Evolutionary conservation across 2,329 filamentous ascomycete species (phyloP), one percentile per base, ranked within the genome.

Genomic region (Verticillium tricorpus): DNA sequence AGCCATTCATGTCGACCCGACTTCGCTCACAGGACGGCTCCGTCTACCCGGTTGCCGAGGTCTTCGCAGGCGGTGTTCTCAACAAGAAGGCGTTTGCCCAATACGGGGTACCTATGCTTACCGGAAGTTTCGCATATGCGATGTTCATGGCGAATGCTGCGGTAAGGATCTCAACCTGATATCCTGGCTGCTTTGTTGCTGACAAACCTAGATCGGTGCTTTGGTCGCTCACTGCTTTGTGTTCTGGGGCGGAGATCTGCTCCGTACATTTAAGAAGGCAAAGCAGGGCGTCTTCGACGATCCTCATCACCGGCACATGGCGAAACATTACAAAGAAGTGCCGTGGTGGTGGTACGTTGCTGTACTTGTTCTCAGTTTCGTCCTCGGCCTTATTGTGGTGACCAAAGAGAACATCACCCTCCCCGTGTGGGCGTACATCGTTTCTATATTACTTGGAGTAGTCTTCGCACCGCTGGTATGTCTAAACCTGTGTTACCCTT

Each of bases 61-160:
- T 80, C 1, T 82, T 82, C 60, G 63, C 65, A 2, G 72, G 71
- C 2, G 76, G 74, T 28, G 63, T 81, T 15, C 72, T 86, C 25
- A 69, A 82, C 64, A 62, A 78, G 61, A 64, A 69, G 0, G 76
- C 77, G 0, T 60, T 86, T 28, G 69, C 69, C 0, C 67, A 73
- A 31, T 75, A 78, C 57, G 83, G 83, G 1, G 62, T 80, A 2
- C 83, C 83, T 0, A 75, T 68, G 8, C 68, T 86, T 2, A 77
- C 77, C 0, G 82, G 81, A 1, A 76, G 71, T 0, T 85, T 85
- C 65, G 82, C 81, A 0, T 84, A 79, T 55, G 72, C 78, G 2
- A 76, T 85, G 74, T 79, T 86, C 63, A 85, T 85, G 74, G 81
- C 82, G 2, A 85, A 85, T 69, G 80, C 81, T 64, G 82, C 83